Evolutionary conservation across 2,329 filamentous ascomycete genomes (phyloP).

Genomic region (Ascochyta pisi): DNA sequence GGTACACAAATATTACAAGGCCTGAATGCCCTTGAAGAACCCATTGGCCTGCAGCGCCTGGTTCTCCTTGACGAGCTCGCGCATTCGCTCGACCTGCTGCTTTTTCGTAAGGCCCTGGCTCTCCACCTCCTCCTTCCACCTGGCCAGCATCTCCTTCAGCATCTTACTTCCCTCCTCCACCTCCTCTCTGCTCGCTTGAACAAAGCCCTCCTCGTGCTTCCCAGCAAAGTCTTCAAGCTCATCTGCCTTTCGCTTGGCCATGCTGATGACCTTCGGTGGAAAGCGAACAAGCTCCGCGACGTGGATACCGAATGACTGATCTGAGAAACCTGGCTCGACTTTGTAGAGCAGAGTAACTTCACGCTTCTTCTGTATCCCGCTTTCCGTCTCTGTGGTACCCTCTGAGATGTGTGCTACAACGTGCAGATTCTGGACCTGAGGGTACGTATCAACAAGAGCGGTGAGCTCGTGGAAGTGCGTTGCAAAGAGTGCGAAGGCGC

Average conservation of each 20-base stretch:
- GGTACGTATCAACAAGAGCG: constrained; percentile 83
- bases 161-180: constrained; percentile 86
- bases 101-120: constrained; percentile 61
- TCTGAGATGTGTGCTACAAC: constrained; percentile 90
- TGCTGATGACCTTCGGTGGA: constrained; percentile 94
- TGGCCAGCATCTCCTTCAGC: constrained; percentile 80
- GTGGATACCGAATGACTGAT: constrained; percentile 98
- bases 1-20: constrained; percentile 44
- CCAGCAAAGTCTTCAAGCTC: constrained; percentile 94
- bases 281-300: constrained; percentile 97
- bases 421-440: constrained; percentile 90
- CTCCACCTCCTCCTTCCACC: constrained; percentile 82
- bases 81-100: constrained; percentile 80
- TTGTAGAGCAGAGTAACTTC: constrained; percentile 97
- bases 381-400: constrained; percentile 53
- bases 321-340: constrained; percentile 92
- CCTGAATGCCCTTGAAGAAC: constrained; percentile 70
- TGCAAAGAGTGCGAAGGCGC: constrained; percentile 92
- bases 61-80: constrained; percentile 78
- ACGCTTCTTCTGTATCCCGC: constrained; percentile 52
- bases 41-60: constrained; percentile 67
- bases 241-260: constrained; percentile 99
- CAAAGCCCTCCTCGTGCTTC: constrained; percentile 67
- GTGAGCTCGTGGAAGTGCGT: constrained; percentile 99
- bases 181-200: constrained; percentile 71